A percentile compares a stretch with the other conserved stretches of the same genome.
Evolutionary conservation across 306 rosid species (phyloP).

Genomic region (Quercus mongolica): DNA sequence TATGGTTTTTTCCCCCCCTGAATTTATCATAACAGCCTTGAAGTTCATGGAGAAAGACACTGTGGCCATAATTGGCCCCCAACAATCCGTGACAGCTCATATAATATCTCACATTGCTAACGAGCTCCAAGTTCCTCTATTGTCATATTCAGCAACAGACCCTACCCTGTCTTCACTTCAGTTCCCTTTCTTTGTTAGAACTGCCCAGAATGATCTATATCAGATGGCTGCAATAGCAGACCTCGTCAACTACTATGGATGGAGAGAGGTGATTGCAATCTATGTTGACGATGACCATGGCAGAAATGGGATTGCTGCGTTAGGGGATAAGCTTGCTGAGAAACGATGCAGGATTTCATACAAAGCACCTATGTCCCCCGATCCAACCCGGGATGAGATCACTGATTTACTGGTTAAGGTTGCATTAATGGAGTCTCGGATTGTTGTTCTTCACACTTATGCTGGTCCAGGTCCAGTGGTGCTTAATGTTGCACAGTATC

Average conservation of each 20-base stretch:
- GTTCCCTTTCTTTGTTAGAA: constrained; percentile 85
- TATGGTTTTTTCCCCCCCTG: constrained; percentile 20
- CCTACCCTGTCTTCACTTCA: constrained; percentile 87
- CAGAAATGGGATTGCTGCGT: constrained; percentile 74
- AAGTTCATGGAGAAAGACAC: constrained; percentile 65
- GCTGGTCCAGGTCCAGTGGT: constrained; percentile 41
- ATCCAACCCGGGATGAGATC: constrained; percentile 47
- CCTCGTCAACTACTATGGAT: constrained; percentile 54
- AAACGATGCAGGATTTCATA: constrained; percentile 76
- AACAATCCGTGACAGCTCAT: constrained; percentile 81
- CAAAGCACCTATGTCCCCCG: constrained; percentile 65
- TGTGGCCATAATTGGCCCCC: constrained; percentile 96
- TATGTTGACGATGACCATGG: constrained; percentile 86
- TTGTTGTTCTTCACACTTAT: constrained; percentile 64
- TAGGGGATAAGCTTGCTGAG: constrained; percentile 76
- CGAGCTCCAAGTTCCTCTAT: constrained; percentile 82
- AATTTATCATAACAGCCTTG: constrained; percentile 54
- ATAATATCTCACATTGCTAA: constrained; percentile 82
- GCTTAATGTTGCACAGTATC: constrained; percentile 55
- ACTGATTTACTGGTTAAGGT: constrained; percentile 71
- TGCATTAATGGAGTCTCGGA: constrained; percentile 75
- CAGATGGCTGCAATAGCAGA: constrained; percentile 92
- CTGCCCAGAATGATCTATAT: constrained; percentile 63
- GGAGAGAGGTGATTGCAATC: constrained; percentile 89
- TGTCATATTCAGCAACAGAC: constrained; percentile 78